A percentile compares a stretch with the other conserved stretches of the same genome.
These are phyloP conservation scores for Rosa persica DNA, from an alignment of 306 rosid genomes.

Conservation along the genomic window DNA sequence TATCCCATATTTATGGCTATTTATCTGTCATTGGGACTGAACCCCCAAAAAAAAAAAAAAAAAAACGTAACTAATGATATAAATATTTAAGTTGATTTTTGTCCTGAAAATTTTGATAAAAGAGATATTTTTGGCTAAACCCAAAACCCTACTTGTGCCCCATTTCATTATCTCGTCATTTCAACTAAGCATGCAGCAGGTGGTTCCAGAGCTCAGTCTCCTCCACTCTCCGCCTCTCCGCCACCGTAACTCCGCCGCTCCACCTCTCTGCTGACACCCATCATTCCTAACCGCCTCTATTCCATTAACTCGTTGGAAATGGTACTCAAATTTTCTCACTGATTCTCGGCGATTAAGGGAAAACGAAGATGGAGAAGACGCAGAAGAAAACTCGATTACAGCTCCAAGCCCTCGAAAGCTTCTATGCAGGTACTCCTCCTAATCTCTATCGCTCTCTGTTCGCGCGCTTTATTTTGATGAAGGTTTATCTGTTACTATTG, in stretches of 20 bases:
- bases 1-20: no score
- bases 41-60: not conserved
- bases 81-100: not conserved
- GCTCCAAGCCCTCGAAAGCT: conserved; percentile 40
- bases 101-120: not conserved
- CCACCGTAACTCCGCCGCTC: not conserved
- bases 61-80: no score
- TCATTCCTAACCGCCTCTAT: not conserved
- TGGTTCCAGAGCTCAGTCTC: conserved; percentile 15
- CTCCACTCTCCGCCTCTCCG: not conserved
- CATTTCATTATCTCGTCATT: conserved; percentile 21
- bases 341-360: not conserved
- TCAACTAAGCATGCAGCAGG: conserved; percentile 22
- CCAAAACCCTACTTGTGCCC: conserved; percentile 22
- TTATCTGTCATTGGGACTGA: no score
- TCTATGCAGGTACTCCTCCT: conserved; percentile 38
- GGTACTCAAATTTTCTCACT: not conserved
- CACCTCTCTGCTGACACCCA: not conserved
- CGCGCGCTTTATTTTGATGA: not conserved
- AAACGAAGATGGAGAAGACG: conserved; percentile 27
- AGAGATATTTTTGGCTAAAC: conserved; percentile 18
- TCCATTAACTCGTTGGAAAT: not conserved
- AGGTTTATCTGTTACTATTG: not conserved
- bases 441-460: not conserved
- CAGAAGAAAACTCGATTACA: conserved; percentile 37